phyloP scores from a whole-genome alignment of 2,329 filamentous ascomycete species.

The Trichoderma cornu-damae region DNA sequence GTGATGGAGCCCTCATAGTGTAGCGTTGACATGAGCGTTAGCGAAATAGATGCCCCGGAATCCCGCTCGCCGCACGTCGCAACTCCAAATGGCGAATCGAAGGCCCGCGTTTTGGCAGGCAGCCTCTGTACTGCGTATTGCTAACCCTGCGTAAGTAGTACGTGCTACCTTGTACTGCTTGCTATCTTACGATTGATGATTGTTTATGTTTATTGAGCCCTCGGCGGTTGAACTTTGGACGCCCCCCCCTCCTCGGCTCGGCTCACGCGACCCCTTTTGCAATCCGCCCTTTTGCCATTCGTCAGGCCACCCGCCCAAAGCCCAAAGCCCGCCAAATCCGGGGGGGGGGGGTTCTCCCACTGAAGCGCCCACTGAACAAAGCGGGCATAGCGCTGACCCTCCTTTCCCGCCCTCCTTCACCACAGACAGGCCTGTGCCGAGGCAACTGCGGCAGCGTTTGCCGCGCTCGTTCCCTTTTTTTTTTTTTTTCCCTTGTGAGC shows the following conservation, averaged over 20 bases:
- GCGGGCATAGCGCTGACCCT: background rate
- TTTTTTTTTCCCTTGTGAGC: background rate
- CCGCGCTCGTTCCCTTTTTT: background rate
- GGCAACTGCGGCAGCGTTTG: constrained; percentile 17
- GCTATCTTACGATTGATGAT: no score
- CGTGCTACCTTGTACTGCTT: no score
- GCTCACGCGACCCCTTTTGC: constrained; percentile 11
- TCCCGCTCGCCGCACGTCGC: no score
- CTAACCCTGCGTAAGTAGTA: no score
- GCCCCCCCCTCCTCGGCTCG: no score
- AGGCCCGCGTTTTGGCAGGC: no score
- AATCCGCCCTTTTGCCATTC: constrained; percentile 12
- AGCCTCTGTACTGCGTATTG: no score
- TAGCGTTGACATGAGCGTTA: background rate
- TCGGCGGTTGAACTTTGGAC: no score
- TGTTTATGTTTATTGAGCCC: no score
- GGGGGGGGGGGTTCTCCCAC: constrained; percentile 5
- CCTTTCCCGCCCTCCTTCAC: background rate
- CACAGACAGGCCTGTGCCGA: constrained; percentile 21
- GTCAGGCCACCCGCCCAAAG: background rate
- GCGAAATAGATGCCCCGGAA: no score
- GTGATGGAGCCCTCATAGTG: constrained; percentile 3
- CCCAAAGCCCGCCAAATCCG: constrained; percentile 1
- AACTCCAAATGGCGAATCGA: no score
- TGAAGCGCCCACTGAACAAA: background rate